Percentiles rank a stretch among this genome's conserved stretches.
Conservation (phyloP, 768 basidiomycete species). For the Suillus clintonianus region DNA sequence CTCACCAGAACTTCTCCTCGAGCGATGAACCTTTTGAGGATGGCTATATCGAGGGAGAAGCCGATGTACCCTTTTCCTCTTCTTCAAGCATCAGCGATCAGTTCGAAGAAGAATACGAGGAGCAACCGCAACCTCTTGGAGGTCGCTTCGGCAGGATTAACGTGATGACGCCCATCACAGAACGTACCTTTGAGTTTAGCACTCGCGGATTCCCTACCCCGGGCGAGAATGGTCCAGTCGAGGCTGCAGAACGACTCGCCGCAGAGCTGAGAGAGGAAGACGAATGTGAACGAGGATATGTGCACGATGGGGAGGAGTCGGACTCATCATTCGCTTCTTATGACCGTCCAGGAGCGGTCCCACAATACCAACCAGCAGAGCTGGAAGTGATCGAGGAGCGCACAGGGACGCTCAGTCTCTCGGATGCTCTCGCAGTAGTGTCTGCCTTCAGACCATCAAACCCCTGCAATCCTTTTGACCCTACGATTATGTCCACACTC, state of each 20-base stretch:
- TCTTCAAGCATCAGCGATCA: conserved; percentile 23
- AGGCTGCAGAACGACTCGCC: conserved; percentile 53
- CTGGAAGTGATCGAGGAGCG: conserved; percentile 52
- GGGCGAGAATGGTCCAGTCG: conserved; percentile 44
- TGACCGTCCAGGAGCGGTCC: conserved; percentile 13
- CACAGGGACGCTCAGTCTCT: conserved; percentile 64
- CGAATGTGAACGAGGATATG: conserved; percentile 17
- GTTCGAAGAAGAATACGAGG: conserved; percentile 28
- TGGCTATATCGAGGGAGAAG: conserved; percentile 27
- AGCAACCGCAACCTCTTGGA: conserved; percentile 52
- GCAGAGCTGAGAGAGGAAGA: conserved; percentile 36
- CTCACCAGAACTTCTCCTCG: conserved; percentile 28
- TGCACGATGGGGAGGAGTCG: conserved; percentile 14
- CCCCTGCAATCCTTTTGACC: conserved; percentile 86
- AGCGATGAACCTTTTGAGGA: conserved; percentile 37
- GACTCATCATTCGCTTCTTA: conserved; percentile 12
- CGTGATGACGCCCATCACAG: conserved; percentile 97
- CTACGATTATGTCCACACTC: conserved; percentile 59
- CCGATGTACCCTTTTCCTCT: conserved; percentile 25
- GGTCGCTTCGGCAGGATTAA: conserved; percentile 82
- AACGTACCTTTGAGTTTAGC: conserved; percentile 87
- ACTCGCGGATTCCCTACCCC: conserved; percentile 46
- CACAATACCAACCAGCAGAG: conserved; percentile 20
- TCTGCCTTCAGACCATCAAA: conserved; percentile 76
- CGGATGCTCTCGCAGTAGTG: conserved; percentile 60